Percentiles rank a stretch among this genome's conserved stretches.
Evolutionary conservation across 176 grass and related monocot genomes (phyloP).

Genomic region (Rhynchospora breviuscula): DNA sequence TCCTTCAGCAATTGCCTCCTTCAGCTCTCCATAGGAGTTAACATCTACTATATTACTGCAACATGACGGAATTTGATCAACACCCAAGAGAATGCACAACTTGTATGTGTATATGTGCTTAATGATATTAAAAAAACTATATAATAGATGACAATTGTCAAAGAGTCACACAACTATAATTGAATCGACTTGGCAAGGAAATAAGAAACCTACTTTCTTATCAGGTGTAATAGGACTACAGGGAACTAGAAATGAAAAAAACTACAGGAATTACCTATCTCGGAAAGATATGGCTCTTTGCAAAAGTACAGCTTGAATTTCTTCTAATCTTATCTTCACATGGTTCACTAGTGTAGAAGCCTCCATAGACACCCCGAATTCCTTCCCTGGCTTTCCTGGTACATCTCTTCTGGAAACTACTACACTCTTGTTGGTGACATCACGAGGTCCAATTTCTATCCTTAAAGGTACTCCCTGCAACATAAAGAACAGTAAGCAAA

Average conservation of each 20-base stretch:
- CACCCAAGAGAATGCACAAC: neutral
- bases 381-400: slow-evolving; percentile 91
- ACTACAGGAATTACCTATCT: slow-evolving; percentile 53
- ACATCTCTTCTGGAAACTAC: slow-evolving; percentile 82
- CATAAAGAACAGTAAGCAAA: slow-evolving; percentile 21
- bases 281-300: slow-evolving; percentile 84
- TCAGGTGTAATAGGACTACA: neutral
- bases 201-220: neutral
- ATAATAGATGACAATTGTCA: neutral
- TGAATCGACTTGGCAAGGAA: neutral
- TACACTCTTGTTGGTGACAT: slow-evolving; percentile 68
- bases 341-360: slow-evolving; percentile 56
- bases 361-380: slow-evolving; percentile 91
- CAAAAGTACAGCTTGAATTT: slow-evolving; percentile 78
- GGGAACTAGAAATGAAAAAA: neutral
- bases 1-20: slow-evolving; percentile 70
- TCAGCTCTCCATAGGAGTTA: slow-evolving; percentile 72
- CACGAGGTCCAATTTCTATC: slow-evolving; percentile 83
- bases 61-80: neutral
- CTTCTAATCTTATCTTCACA: slow-evolving; percentile 76
- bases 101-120: neutral
- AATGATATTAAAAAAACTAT: neutral
- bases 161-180: neutral
- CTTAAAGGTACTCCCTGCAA: slow-evolving; percentile 76
- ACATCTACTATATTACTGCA: slow-evolving; percentile 91